These are phyloP conservation scores for Aureobasidium pullulans DNA, from an alignment of 2,329 filamentous ascomycete genomes.

Conservation along the genomic window DNA sequence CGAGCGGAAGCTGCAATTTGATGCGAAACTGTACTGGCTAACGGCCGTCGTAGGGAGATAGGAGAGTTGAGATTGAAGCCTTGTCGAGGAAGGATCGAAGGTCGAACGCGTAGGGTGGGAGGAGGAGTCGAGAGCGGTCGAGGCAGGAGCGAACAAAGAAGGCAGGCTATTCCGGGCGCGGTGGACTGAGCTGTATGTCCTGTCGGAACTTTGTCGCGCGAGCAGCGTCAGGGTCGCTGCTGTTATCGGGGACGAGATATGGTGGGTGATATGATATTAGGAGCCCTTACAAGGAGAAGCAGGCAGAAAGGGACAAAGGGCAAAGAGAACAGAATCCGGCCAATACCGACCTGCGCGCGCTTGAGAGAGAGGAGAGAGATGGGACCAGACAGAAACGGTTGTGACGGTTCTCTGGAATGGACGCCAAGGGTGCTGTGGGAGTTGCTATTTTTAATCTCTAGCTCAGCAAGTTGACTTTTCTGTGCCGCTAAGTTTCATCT, in stretches of 20 bases:
- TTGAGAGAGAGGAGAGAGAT: constrained; percentile 8
- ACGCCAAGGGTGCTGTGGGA: neutral
- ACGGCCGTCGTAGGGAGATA: neutral
- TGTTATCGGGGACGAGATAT: neutral
- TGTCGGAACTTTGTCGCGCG: neutral
- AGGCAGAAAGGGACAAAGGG: constrained; percentile 3
- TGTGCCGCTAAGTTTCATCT: constrained; percentile 6
- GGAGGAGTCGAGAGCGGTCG: neutral
- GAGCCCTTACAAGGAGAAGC: neutral
- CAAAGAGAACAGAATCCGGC: constrained; percentile 1
- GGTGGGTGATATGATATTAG: neutral
- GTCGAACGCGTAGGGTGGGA: neutral
- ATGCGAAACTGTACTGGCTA: constrained; percentile 9
- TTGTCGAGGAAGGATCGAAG: neutral
- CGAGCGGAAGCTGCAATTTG: neutral
- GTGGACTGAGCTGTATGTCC: neutral
- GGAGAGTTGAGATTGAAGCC: neutral
- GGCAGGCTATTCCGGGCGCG: constrained; percentile 2
- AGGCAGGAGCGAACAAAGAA: constrained; percentile 6
- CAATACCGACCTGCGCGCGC: neutral
- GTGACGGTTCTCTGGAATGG: constrained; percentile 2
- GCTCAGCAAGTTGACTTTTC: neutral
- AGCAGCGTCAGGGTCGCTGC: constrained; percentile 2
- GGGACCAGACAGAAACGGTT: constrained; percentile 10
- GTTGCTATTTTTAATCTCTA: neutral